These are phyloP conservation scores for Fusarium pseudograminearum DNA, from an alignment of 2,329 filamentous ascomycete genomes.

Conservation along the genomic window DNA sequence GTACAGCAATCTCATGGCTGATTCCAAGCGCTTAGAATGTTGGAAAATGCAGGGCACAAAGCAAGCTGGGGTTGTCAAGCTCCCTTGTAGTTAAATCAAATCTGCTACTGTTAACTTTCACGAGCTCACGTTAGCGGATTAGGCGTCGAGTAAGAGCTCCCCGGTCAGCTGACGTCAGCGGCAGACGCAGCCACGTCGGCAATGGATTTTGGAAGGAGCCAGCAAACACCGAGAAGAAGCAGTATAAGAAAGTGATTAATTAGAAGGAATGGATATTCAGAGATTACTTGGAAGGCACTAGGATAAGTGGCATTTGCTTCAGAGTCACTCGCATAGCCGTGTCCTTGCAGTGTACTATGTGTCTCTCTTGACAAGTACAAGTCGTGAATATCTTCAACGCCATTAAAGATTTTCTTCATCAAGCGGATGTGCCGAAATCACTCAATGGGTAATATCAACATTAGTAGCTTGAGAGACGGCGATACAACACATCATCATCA, in stretches of 20 bases:
- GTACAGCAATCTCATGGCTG: slow-evolving; percentile 67
- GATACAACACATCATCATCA: neutral
- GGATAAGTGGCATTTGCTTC: neutral
- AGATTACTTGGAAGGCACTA: too few relatives aligned
- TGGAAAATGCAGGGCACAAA: slow-evolving; percentile 9
- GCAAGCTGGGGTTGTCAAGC: slow-evolving; percentile 5
- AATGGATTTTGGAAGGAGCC: neutral
- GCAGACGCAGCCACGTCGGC: slow-evolving; percentile 6
- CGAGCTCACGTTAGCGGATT: slow-evolving; percentile 20
- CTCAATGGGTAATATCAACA: neutral
- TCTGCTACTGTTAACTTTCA: slow-evolving; percentile 5
- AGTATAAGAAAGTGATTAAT: neutral
- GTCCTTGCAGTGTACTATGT: too few relatives aligned
- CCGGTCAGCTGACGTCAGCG: slow-evolving; percentile 41
- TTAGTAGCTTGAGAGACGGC: neutral
- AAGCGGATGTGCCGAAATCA: neutral
- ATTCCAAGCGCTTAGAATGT: slow-evolving; percentile 19
- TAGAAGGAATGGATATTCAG: neutral
- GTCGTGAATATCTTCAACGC: neutral
- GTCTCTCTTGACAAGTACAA: neutral
- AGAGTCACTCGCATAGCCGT: neutral
- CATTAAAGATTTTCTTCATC: neutral
- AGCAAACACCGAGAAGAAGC: neutral
- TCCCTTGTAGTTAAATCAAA: slow-evolving; percentile 18
- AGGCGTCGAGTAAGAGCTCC: slow-evolving; percentile 20